A percentile compares a stretch with the other conserved stretches of the same genome.
Conservation (phyloP, 331 rosid genomes). For the Ulmus americana region DNA sequence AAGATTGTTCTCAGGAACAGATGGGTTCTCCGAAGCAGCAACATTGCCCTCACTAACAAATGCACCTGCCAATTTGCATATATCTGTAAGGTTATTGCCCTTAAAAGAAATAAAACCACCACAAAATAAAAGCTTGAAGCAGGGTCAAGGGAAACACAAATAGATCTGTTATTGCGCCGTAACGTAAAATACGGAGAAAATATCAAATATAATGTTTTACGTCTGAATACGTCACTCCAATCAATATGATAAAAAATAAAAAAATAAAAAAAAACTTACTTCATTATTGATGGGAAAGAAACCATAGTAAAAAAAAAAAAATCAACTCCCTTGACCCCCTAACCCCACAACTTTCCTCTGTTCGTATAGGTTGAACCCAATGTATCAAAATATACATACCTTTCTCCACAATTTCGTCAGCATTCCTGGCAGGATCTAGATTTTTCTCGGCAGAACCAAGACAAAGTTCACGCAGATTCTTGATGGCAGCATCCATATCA, state of each 20-base stretch:
- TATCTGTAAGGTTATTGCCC: conserved; percentile 1
- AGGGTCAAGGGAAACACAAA: background rate
- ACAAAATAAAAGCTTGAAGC: background rate
- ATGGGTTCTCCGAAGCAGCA: conserved; percentile 35
- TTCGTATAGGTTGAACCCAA: background rate
- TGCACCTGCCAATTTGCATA: conserved; percentile 30
- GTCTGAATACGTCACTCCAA: background rate
- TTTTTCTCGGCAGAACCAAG: conserved; percentile 40
- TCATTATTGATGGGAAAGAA: too few relatives aligned
- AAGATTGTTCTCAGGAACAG: conserved; percentile 39
- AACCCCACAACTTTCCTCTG: background rate
- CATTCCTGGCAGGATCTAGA: conserved; percentile 26
- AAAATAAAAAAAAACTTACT: background rate
- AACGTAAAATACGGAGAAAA: background rate
- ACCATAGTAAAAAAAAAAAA: too few relatives aligned
- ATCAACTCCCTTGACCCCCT: too few relatives aligned
- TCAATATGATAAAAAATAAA: background rate
- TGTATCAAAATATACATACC: conserved; percentile 30
- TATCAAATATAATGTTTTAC: background rate
- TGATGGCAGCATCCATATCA: conserved; percentile 75
- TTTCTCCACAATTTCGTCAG: conserved; percentile 28
- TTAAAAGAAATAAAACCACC: background rate
- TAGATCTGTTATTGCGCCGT: background rate
- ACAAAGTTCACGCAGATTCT: conserved; percentile 52
- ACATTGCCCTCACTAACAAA: conserved; percentile 31